Percentiles rank a stretch among this genome's conserved stretches.
These are phyloP conservation scores for Umbelopsis vinacea DNA, from an alignment of 192 early-diverging fungal genomes.

Conservation along the genomic window DNA sequence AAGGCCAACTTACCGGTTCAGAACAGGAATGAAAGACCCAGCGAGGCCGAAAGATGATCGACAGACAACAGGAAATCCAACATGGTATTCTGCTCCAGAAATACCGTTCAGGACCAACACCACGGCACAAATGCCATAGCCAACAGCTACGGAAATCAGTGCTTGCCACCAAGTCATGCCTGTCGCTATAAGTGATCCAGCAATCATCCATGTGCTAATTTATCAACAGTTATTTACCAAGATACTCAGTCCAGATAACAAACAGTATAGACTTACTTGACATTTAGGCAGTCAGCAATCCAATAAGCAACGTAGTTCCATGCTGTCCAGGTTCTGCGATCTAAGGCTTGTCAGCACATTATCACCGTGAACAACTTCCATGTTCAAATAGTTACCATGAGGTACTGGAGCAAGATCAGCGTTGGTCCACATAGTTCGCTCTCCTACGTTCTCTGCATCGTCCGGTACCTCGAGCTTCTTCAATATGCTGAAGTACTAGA, in stretches of 20 bases:
- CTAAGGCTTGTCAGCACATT: not conserved
- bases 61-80: constrained; percentile 25
- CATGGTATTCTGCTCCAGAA: constrained; percentile 25
- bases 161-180: constrained; percentile 30
- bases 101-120: constrained; percentile 26
- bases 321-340: constrained; percentile 21
- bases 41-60: constrained; percentile 22
- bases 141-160: constrained; percentile 25
- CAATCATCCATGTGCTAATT: constrained; percentile 29
- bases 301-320: constrained; percentile 29
- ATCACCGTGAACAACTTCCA: too few relatives aligned
- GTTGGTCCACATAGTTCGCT: constrained; percentile 17
- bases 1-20: constrained; percentile 23
- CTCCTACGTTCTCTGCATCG: constrained; percentile 7
- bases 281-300: constrained; percentile 30
- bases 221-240: not conserved
- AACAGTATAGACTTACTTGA: constrained; percentile 3
- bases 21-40: constrained; percentile 25
- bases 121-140: constrained; percentile 20
- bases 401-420: constrained; percentile 24
- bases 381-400: constrained; percentile 4
- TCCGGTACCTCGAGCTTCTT: constrained; percentile 18
- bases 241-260: not conserved
- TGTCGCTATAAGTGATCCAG: constrained; percentile 22
- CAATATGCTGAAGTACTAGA: not conserved